Evolutionary conservation across 176 grass and related monocot genomes (phyloP).

Genomic region (Dactylis glomerata): DNA sequence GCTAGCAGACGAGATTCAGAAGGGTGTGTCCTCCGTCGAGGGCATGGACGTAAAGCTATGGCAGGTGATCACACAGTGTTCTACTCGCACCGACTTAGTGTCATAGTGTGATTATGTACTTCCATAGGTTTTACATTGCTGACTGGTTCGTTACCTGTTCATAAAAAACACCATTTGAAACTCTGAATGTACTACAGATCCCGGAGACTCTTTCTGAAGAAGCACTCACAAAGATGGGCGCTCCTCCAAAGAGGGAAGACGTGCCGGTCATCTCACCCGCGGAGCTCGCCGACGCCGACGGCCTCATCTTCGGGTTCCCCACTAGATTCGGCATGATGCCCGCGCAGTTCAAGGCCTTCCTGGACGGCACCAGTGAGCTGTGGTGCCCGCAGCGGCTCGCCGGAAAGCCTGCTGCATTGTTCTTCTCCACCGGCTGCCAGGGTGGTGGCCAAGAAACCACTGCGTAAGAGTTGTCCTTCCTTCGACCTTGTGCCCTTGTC

Average conservation of each 20-base stretch:
- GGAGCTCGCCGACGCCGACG: constrained; percentile 55
- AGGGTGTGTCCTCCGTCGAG: constrained; percentile 54
- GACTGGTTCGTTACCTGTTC: neutral
- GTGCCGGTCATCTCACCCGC: constrained; percentile 41
- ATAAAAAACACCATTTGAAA: neutral
- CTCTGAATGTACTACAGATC: constrained; percentile 28
- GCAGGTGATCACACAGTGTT: constrained; percentile 43
- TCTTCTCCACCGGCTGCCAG: constrained; percentile 68
- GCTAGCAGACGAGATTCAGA: constrained; percentile 69
- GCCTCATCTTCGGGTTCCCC: constrained; percentile 66
- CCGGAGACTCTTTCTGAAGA: constrained; percentile 67
- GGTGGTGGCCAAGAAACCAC: constrained; percentile 83
- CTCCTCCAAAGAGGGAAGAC: constrained; percentile 45
- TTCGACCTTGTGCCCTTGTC: neutral
- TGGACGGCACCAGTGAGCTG: constrained; percentile 56
- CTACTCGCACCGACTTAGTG: too few species aligned
- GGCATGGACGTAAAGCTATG: constrained; percentile 63
- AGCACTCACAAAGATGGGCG: constrained; percentile 58
- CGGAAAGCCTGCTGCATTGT: constrained; percentile 68
- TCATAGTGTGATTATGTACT: neutral
- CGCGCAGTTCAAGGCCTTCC: constrained; percentile 62
- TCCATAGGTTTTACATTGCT: neutral
- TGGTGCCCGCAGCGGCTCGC: constrained; percentile 65
- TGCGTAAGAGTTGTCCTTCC: constrained; percentile 23
- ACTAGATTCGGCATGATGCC: constrained; percentile 81